Evolutionary conservation across 2,329 filamentous ascomycete genomes (phyloP), one percentile per base, ranked within the genome.

Genomic region (Gnomoniopsis smithogilvyi): DNA sequence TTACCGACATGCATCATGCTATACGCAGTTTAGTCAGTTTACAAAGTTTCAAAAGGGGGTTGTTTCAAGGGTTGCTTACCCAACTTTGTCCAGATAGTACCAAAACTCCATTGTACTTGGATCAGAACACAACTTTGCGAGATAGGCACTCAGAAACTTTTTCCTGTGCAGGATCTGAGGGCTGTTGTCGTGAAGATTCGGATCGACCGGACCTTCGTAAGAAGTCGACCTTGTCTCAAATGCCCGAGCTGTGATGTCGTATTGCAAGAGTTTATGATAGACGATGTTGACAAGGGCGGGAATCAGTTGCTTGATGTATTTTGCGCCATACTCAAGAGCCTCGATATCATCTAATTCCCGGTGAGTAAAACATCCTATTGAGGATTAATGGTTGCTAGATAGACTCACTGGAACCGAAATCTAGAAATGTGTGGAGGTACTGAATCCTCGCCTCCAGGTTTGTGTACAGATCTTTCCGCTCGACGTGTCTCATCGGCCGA

Each of bases 1-100:
- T 87, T 84, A 1, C 89, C 89, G n/a, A 89, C 86, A 70, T 93
- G 90, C 89, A 93, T 93, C 79, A 91, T 85, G 59, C 83, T 85
- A 60, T 34, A 26, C 2, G 11, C 6, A 30, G 10, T 19, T 19
- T 19, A 6, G 7, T 45, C 8, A 22, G 19, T 8, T 45, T 45
- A 21, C 4, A 12, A 12, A 38, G 26, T 10, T 6, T n/a, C 8
- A 34, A 43, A 21, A n/a, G 14, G 2, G 12, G 11, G 3, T 6
- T 19, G n/a, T 15, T 41, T 46, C 6, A 47, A 41, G 15, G 22
- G 4, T 12, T 21, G 17, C 84, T 70, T 70, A 86, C 81, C 89
- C 90, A 38, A 94, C 90, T 72, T 93, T 93, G 75, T 93, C 88
- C 48, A 94, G 76, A 69, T 94, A 94, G 67, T 89, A 84, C 90